phyloP scores from a whole-genome alignment of 148 eudicot species.

The Amaranthus palmeri region DNA sequence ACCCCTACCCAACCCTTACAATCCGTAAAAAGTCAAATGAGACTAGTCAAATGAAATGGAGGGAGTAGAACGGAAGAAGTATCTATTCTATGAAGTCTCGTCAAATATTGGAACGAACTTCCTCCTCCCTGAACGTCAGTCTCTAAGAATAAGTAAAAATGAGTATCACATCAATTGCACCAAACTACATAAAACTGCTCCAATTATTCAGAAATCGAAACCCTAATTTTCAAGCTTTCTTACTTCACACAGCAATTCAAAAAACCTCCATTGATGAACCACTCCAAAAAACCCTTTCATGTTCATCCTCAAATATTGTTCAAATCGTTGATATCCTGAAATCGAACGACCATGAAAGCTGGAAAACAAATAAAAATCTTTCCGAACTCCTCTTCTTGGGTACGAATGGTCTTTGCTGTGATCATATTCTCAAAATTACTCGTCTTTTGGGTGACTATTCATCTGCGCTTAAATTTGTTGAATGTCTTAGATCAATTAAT shows the following conservation, averaged over 20 bases:
- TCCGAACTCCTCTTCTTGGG: conserved; percentile 27
- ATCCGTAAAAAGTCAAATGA: too few species aligned
- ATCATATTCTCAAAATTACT: conserved; percentile 38
- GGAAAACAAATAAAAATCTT: conserved; percentile 32
- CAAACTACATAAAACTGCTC: conserved; percentile 23
- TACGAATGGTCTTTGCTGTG: conserved; percentile 29
- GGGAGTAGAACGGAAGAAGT: too few species aligned
- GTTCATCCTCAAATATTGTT: conserved; percentile 16
- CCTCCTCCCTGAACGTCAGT: background rate
- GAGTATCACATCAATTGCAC: conserved; percentile 16
- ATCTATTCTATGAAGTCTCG: too few species aligned
- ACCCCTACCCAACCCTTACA: too few species aligned
- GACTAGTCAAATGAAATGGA: too few species aligned
- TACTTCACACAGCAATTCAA: conserved; percentile 34
- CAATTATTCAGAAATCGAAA: conserved; percentile 26
- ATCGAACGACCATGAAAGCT: conserved; percentile 29
- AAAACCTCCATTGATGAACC: conserved; percentile 18
- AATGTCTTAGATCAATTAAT: conserved; percentile 32
- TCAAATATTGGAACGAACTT: too few species aligned
- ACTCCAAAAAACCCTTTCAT: background rate
- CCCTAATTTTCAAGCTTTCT: conserved; percentile 17
- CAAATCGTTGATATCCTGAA: conserved; percentile 40
- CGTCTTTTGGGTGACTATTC: conserved; percentile 35
- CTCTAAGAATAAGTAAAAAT: background rate
- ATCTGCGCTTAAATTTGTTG: conserved; percentile 44